Percentiles rank a stretch among this genome's conserved stretches.
Evolutionary conservation across 441 rosid species (phyloP).

Genomic region (Gossypium schwendimanii): DNA sequence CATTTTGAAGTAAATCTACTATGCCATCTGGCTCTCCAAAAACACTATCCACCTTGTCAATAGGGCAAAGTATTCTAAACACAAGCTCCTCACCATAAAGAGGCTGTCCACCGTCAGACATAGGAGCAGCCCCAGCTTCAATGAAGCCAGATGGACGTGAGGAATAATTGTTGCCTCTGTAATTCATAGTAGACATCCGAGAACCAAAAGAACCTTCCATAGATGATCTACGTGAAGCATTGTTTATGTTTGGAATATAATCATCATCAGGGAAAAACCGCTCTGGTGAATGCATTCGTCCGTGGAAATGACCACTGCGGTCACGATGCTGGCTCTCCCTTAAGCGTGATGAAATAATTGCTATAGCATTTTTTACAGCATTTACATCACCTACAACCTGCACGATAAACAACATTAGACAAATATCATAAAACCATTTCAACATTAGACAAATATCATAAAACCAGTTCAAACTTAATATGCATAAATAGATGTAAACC

Average conservation of each 20-base stretch:
- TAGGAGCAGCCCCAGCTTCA: slow-evolving; percentile 38
- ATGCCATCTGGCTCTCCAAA: slow-evolving; percentile 74
- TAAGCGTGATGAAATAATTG: slow-evolving; percentile 69
- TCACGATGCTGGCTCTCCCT: slow-evolving; percentile 97
- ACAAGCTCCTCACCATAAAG: slow-evolving; percentile 67
- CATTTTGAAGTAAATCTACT: slow-evolving; percentile 72
- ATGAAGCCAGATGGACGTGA: slow-evolving; percentile 49
- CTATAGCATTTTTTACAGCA: slow-evolving; percentile 72
- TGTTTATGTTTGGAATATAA: slow-evolving; percentile 50
- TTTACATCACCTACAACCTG: slow-evolving; percentile 81
- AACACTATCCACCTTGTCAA: slow-evolving; percentile 59
- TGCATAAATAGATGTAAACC: not conserved
- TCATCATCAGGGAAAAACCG: slow-evolving; percentile 65
- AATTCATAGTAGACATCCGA: slow-evolving; percentile 37
- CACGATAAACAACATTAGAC: slow-evolving; percentile 9
- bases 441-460: not conserved
- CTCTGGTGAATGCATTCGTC: slow-evolving; percentile 70
- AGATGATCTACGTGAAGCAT: slow-evolving; percentile 43
- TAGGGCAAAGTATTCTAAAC: slow-evolving; percentile 83
- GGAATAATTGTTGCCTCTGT: slow-evolving; percentile 43
- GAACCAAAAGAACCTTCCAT: slow-evolving; percentile 49
- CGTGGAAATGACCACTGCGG: slow-evolving; percentile 58
- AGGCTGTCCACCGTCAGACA: slow-evolving; percentile 50
- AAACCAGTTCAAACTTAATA: not conserved
- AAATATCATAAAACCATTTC: not conserved